Conservation (phyloP, 1,284 basidiomycete species). For the Apiotrichum montevideense region DNA sequence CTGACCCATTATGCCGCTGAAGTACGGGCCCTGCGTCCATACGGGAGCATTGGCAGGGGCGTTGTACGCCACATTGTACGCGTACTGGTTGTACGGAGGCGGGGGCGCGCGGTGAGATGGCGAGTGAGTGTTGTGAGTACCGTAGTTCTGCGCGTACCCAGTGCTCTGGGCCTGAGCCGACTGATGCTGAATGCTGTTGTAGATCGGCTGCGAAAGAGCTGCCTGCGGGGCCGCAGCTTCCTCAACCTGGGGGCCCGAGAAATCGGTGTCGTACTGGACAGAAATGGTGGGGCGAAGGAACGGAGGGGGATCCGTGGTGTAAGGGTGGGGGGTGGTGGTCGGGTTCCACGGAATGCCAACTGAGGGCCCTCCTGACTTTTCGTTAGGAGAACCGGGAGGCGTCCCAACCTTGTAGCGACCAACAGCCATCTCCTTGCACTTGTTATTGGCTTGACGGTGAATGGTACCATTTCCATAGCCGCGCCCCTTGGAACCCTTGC, state of each 20-base stretch:
- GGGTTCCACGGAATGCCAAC: constrained; percentile 14
- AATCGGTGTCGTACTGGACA: too few species aligned
- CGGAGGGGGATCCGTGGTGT: neutral
- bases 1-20: too few species aligned
- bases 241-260: too few species aligned
- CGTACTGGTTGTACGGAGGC: neutral
- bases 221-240: too few species aligned
- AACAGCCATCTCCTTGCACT: constrained; percentile 30
- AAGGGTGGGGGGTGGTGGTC: constrained; percentile 6
- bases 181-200: too few species aligned
- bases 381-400: neutral
- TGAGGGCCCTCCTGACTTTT: constrained; percentile 6
- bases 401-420: constrained; percentile 15
- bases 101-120: neutral
- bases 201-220: too few species aligned
- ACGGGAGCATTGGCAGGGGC: too few species aligned
- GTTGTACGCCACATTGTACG: neutral
- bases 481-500: neutral
- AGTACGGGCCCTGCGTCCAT: too few species aligned
- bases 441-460: constrained; percentile 27
- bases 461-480: neutral
- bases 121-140: neutral
- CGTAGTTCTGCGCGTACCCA: too few species aligned
- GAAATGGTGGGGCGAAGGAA: neutral
- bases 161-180: too few species aligned